A percentile compares a stretch with the other conserved stretches of the same genome.
phyloP scores from a whole-genome alignment of 2,329 filamentous ascomycete genomes.

The Penicillium sp. region DNA sequence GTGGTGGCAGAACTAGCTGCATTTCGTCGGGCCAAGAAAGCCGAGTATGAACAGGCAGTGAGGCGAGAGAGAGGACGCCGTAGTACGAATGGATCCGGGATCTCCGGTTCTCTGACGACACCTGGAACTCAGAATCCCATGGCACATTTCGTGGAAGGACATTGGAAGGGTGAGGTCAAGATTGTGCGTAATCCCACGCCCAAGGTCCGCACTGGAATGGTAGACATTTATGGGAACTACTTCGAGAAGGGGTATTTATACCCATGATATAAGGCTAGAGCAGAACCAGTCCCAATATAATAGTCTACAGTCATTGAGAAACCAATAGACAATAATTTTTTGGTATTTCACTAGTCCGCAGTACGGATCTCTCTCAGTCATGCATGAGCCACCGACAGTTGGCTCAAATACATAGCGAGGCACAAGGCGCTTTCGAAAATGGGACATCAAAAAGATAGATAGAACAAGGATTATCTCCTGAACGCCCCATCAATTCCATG shows the following conservation, averaged over 20 bases:
- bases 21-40: slow-evolving; percentile 52
- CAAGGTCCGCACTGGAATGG: slow-evolving; percentile 41
- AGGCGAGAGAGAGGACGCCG: slow-evolving; percentile 24
- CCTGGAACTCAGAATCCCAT: slow-evolving; percentile 25
- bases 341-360: slow-evolving; percentile 20
- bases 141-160: slow-evolving; percentile 49
- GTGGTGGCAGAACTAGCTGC: slow-evolving; percentile 51
- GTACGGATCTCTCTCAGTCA: slow-evolving; percentile 17
- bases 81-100: slow-evolving; percentile 23
- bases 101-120: slow-evolving; percentile 12
- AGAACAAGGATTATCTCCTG: not conserved
- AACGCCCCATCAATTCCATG: not conserved
- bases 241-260: slow-evolving; percentile 52
- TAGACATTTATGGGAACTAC: slow-evolving; percentile 52
- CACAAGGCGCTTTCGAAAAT: slow-evolving; percentile 7
- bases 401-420: slow-evolving; percentile 11
- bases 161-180: slow-evolving; percentile 58
- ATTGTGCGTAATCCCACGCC: slow-evolving; percentile 48
- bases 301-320: not conserved
- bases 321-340: slow-evolving; percentile 12
- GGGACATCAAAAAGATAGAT: not conserved
- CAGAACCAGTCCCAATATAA: not conserved
- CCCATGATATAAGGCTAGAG: slow-evolving; percentile 32
- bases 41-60: slow-evolving; percentile 43
- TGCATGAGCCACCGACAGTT: slow-evolving; percentile 19